Conservation (phyloP, 306 rosid species). For the Psophocarpus tetragonolobus region DNA sequence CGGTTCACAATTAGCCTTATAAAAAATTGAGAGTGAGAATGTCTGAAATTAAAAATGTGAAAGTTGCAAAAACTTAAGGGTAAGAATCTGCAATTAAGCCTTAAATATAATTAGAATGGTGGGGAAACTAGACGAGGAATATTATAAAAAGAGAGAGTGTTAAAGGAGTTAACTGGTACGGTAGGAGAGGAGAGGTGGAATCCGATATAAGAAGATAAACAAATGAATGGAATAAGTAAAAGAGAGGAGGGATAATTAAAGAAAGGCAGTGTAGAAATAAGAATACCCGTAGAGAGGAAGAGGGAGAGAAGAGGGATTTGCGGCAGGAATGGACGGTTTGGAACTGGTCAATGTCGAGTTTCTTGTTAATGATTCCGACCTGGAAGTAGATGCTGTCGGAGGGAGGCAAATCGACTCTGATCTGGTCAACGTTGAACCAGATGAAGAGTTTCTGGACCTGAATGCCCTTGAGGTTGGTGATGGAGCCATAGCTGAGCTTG, state of each 20-base stretch:
- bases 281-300: slow-evolving; percentile 22
- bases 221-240: no score
- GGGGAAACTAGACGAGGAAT: no score
- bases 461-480: slow-evolving; percentile 69
- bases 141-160: no score
- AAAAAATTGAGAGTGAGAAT: no score
- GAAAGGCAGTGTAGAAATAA: neutral
- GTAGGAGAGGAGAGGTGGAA: no score
- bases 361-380: slow-evolving; percentile 85
- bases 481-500: slow-evolving; percentile 73
- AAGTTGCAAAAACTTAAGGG: no score
- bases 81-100: no score
- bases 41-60: no score
- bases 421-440: slow-evolving; percentile 87
- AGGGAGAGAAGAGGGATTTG: slow-evolving; percentile 31
- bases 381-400: slow-evolving; percentile 73
- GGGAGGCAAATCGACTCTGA: slow-evolving; percentile 94
- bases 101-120: no score
- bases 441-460: slow-evolving; percentile 69
- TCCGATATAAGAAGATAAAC: no score
- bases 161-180: no score
- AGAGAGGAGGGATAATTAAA: neutral
- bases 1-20: no score
- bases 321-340: slow-evolving; percentile 68
- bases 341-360: slow-evolving; percentile 76